phyloP scores from a whole-genome alignment of 176 grass and related monocot genomes.

The Oryza australiensis region DNA sequence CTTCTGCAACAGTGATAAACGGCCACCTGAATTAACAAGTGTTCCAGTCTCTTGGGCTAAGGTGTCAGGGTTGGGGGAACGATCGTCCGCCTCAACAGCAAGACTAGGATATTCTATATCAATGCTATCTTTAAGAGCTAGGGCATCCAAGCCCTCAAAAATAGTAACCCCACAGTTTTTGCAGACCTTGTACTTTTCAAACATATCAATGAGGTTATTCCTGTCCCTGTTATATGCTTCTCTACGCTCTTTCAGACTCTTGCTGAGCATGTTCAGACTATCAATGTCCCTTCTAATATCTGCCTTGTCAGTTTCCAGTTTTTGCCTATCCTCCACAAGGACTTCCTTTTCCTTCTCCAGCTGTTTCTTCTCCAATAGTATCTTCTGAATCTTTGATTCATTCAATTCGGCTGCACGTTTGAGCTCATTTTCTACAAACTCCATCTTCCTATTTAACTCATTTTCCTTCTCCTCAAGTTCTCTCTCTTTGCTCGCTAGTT shows the following conservation, averaged over 20 bases:
- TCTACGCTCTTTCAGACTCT: conserved; percentile 62
- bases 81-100: conserved; percentile 42
- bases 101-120: conserved; percentile 64
- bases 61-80: conserved; percentile 37
- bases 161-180: conserved; percentile 69
- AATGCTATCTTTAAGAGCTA: conserved; percentile 41
- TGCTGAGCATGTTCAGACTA: conserved; percentile 63
- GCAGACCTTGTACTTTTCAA: conserved; percentile 76
- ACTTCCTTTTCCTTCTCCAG: conserved; percentile 59
- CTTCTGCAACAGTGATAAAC: conserved; percentile 75
- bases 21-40: conserved; percentile 54
- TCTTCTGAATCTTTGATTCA: conserved; percentile 76
- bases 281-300: conserved; percentile 88
- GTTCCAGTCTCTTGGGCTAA: conserved; percentile 40
- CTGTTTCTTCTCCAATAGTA: conserved; percentile 56
- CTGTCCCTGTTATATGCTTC: conserved; percentile 71
- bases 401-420: conserved; percentile 53
- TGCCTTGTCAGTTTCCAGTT: conserved; percentile 64
- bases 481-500: conserved; percentile 59
- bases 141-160: conserved; percentile 60
- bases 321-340: conserved; percentile 54
- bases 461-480: conserved; percentile 65
- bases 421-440: conserved; percentile 66
- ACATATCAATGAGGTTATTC: conserved; percentile 47
- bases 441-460: conserved; percentile 63